Evolutionary conservation across 139 green algal genomes (phyloP).

Genomic region (Astrephomene gubernaculifera): DNA sequence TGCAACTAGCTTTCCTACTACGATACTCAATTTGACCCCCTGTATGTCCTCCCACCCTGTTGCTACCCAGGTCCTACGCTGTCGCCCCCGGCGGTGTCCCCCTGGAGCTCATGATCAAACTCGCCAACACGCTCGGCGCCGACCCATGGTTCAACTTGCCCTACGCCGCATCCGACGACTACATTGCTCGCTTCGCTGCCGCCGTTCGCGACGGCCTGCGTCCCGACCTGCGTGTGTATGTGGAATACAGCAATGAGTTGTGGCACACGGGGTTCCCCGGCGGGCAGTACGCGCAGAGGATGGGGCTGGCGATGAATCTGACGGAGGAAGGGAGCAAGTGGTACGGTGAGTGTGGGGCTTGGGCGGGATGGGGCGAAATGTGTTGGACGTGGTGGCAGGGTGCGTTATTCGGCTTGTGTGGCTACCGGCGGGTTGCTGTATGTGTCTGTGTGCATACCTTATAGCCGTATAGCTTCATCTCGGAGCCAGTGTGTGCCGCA

Average conservation of each 20-base stretch:
- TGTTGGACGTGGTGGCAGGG: too few relatives aligned
- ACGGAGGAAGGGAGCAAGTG: conserved; percentile 32
- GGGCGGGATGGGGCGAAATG: too few relatives aligned
- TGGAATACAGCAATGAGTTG: conserved; percentile 53
- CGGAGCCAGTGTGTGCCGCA: too few relatives aligned
- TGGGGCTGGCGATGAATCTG: conserved; percentile 33
- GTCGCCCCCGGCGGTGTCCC: conserved; percentile 36
- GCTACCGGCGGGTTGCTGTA: too few relatives aligned
- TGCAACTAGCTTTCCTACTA: too few relatives aligned
- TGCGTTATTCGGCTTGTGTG: too few relatives aligned
- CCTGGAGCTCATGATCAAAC: conserved; percentile 47
- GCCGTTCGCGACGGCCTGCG: conserved; percentile 35
- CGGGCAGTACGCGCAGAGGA: conserved; percentile 40
- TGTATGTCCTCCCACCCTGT: not conserved
- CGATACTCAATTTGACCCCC: too few relatives aligned
- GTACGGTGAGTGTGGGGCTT: conserved; percentile 27
- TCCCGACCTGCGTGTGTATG: conserved; percentile 44
- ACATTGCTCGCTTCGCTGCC: conserved; percentile 28
- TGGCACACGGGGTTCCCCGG: conserved; percentile 55
- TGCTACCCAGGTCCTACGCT: conserved; percentile 46
- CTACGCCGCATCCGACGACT: conserved; percentile 29
- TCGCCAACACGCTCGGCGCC: conserved; percentile 48
- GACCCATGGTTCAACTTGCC: conserved; percentile 51
- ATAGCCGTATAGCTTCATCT: too few relatives aligned
- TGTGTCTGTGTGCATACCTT: too few relatives aligned